Evolutionary conservation across 441 rosid genomes (phyloP), one percentile per base, ranked within the genome.

Genomic region (Euphorbia schlechtendalii): DNA sequence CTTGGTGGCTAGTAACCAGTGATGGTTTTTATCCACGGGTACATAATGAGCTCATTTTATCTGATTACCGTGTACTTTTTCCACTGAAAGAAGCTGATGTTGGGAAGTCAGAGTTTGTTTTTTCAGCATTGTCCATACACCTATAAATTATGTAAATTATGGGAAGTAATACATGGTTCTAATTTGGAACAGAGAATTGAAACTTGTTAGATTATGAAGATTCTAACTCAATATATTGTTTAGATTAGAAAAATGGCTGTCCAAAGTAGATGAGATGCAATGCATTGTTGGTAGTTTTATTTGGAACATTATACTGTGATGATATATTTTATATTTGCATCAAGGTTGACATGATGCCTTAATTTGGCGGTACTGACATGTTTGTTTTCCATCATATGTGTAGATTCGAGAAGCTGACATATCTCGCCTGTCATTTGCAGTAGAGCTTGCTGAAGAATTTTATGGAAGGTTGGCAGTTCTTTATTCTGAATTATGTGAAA

Each of bases 401-500:
- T 80, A 94, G 99, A 84, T 91, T 53, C 92, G 98, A 30, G 97
- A 94, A 84, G 99, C 99, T 77, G 99, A 94, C 65, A 89, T 94
- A 78, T 91, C 98, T 64, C 86, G 98, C 62, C 81, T 94, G 67
- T 94, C 99, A 76, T 94, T 94, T 80, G 99, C 99, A 70, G 96
- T 89, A 71, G 99, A 94, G 79, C 90, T 94, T 70, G 99, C 99
- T 65, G 99, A 94, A 83, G 99, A 94, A 74, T 94, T 91, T 78
- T 94, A 94, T 77, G 99, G 96, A 82, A 94, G 99, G 96, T 89
- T 72, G 75, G 76, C 20, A 56, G 60, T 73, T 70, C 68, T 52
- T 63, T 72, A 17, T 54, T 64, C 70, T 77, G 52, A 78, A 63
- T 25, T 69, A 17, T 40, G 59, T 55, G 32, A 64, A 32, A 15